These are phyloP conservation scores for Cercospora sp. DNA, from an alignment of 2,329 filamentous ascomycete species.

Conservation along the genomic window DNA sequence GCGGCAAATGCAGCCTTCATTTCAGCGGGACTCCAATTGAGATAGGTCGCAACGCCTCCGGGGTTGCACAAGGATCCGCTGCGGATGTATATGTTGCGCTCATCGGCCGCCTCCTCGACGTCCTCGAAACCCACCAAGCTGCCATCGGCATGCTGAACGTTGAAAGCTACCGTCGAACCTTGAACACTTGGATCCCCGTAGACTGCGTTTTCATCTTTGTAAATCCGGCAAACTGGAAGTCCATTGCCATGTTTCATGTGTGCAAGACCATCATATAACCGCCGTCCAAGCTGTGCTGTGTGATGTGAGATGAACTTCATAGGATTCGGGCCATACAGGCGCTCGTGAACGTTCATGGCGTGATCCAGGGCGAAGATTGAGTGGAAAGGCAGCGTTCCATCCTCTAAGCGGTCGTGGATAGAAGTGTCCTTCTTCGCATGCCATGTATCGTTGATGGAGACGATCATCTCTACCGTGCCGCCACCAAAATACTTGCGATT, in stretches of 20 bases:
- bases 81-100: conserved; percentile 59
- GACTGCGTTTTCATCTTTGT: conserved; percentile 52
- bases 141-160: conserved; percentile 56
- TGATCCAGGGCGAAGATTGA: conserved; percentile 63
- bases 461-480: conserved; percentile 64
- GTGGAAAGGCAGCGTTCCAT: conserved; percentile 67
- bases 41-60: conserved; percentile 50
- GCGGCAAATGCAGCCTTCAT: conserved; percentile 56
- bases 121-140: conserved; percentile 57
- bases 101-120: conserved; percentile 60
- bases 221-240: conserved; percentile 53
- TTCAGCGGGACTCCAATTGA: conserved; percentile 56
- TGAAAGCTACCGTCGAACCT: conserved; percentile 65
- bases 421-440: conserved; percentile 55
- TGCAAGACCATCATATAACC: conserved; percentile 51
- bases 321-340: conserved; percentile 57
- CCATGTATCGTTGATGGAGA: conserved; percentile 54
- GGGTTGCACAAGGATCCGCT: conserved; percentile 60
- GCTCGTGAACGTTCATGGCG: conserved; percentile 58
- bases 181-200: conserved; percentile 57
- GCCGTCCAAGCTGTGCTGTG: conserved; percentile 55
- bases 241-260: conserved; percentile 57
- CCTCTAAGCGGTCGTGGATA: conserved; percentile 63
- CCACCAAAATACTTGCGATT: conserved; percentile 66
- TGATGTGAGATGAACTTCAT: conserved; percentile 62